Conservation (phyloP, 306 rosid genomes). For the Phaseolus lunatus region DNA sequence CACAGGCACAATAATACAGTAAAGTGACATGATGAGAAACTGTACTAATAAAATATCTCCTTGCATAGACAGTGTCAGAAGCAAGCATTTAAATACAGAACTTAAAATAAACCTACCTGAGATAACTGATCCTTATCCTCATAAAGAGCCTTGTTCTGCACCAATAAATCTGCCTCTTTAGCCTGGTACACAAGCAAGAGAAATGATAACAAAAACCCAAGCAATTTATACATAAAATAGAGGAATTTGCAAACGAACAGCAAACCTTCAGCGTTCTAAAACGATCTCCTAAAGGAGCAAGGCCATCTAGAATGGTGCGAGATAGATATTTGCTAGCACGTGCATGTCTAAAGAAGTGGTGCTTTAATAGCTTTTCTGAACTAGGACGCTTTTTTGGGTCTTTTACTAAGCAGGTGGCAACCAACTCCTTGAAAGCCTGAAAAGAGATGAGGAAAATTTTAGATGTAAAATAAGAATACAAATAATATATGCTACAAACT, state of each 20-base stretch:
- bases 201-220: conserved; percentile 25
- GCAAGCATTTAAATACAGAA: conserved; percentile 24
- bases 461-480: conserved; percentile 41
- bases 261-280: conserved; percentile 82
- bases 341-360: conserved; percentile 85
- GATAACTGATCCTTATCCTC: conserved; percentile 92
- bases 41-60: conserved; percentile 29
- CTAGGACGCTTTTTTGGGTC: conserved; percentile 98
- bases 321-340: conserved; percentile 67
- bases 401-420: conserved; percentile 92
- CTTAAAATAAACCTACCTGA: conserved; percentile 61
- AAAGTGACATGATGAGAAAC: conserved; percentile 23
- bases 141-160: conserved; percentile 83
- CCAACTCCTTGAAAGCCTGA: conserved; percentile 94
- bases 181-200: conserved; percentile 59
- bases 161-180: conserved; percentile 88
- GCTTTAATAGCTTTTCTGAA: conserved; percentile 92
- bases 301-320: conserved; percentile 80
- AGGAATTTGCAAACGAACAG: conserved; percentile 43
- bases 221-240: conserved; percentile 22
- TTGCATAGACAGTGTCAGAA: conserved; percentile 31
- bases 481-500: conserved; percentile 27
- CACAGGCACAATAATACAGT: background rate
- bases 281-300: conserved; percentile 90
- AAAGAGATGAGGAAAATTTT: conserved; percentile 43